A percentile compares a stretch with the other conserved stretches of the same genome.
phyloP scores from a whole-genome alignment of 805 yeast species.

The Yamadazyma nakazawae region DNA sequence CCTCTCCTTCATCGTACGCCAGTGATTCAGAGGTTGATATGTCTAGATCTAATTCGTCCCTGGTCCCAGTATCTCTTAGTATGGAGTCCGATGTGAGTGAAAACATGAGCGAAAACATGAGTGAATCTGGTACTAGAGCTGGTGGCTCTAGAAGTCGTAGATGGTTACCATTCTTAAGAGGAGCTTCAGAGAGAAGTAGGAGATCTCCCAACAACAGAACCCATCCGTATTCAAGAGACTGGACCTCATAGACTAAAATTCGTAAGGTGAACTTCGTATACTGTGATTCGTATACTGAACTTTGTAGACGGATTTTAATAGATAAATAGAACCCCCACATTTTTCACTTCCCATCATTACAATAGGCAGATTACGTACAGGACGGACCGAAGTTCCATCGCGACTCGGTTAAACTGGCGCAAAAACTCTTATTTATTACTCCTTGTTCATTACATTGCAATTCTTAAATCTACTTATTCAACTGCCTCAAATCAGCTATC shows the following conservation, averaged over 20 bases:
- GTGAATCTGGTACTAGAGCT: background rate
- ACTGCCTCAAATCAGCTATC: no score
- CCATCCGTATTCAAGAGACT: slow-evolving; percentile 1
- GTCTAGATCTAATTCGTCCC: background rate
- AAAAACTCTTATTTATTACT: no score
- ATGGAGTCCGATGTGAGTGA: background rate
- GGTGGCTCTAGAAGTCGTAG: background rate
- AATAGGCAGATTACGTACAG: background rate
- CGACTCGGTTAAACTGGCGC: background rate
- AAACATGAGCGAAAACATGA: slow-evolving; percentile 15
- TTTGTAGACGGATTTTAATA: no score
- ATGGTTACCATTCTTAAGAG: slow-evolving; percentile 1
- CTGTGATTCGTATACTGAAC: no score
- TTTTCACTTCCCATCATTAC: background rate
- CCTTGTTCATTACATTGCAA: background rate
- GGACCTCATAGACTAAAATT: no score
- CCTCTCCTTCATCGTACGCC: background rate
- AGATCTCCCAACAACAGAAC: slow-evolving; percentile 1
- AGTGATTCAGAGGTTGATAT: background rate
- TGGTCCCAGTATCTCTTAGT: background rate
- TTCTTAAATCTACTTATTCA: no score
- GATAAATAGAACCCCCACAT: background rate
- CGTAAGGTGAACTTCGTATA: no score
- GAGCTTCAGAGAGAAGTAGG: background rate
- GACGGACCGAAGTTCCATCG: background rate